Conservation (phyloP, 1,284 basidiomycete species). For the Blastosporella zonata region DNA sequence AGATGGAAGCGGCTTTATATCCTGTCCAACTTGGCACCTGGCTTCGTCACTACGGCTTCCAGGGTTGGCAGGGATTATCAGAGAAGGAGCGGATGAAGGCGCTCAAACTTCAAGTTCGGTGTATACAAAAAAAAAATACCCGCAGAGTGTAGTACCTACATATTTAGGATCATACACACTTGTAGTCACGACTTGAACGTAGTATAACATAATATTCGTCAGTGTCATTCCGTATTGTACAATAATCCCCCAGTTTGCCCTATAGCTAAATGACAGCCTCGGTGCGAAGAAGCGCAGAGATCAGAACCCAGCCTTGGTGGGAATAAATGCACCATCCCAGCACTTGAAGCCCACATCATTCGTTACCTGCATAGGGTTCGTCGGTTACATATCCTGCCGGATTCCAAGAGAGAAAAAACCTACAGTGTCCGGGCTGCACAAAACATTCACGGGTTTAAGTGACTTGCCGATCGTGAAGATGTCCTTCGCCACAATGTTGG, state of each 20-base stretch:
- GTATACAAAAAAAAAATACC: background rate
- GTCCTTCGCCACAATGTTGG: constrained; percentile 47
- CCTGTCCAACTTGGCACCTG: no score
- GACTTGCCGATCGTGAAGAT: constrained; percentile 46
- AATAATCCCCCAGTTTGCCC: no score
- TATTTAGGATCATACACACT: no score
- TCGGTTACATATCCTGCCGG: background rate
- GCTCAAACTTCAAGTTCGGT: background rate
- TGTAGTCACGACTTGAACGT: no score
- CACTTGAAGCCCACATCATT: constrained; percentile 56
- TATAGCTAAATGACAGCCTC: no score
- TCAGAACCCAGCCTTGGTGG: constrained; percentile 13
- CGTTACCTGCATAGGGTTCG: constrained; percentile 29
- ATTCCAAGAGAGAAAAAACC: constrained; percentile 20
- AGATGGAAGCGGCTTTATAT: no score
- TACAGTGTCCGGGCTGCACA: constrained; percentile 55
- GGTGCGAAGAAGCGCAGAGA: no score
- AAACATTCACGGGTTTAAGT: constrained; percentile 40
- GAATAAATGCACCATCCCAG: constrained; percentile 45
- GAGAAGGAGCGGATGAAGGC: no score
- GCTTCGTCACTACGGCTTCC: background rate
- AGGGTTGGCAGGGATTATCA: background rate
- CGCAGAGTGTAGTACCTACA: no score
- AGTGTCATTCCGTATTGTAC: no score
- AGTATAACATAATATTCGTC: no score